Evolutionary conservation across 805 yeast genomes (phyloP).

Genomic region (Candida verbasci): DNA sequence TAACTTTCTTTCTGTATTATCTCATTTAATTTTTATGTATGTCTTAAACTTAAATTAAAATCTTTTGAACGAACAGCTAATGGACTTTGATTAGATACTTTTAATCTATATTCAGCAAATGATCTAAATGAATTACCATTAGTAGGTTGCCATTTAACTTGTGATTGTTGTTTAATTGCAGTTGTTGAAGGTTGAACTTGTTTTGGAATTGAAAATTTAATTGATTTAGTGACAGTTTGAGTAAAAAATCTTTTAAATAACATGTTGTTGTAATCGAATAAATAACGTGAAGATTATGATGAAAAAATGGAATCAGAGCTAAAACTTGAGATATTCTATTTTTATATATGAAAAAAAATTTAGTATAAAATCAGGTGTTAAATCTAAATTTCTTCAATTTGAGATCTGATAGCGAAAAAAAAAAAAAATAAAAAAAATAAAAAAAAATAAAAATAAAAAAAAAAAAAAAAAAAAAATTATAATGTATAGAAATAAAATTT

Average conservation of each 20-base stretch:
- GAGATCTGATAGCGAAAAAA: too few species aligned
- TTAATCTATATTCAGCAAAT: constrained; percentile 42
- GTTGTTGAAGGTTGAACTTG: constrained; percentile 2
- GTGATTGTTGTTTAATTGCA: constrained; percentile 8
- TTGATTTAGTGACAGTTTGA: constrained; percentile 3
- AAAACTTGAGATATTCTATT: too few species aligned
- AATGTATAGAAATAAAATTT: too few species aligned
- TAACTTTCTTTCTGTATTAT: too few species aligned
- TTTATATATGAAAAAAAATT: too few species aligned
- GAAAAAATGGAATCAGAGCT: background rate
- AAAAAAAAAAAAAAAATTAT: too few species aligned
- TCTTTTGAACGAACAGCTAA: constrained; percentile 15
- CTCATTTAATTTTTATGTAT: too few species aligned
- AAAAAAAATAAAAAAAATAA: too few species aligned
- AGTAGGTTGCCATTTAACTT: constrained; percentile 33
- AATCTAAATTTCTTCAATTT: too few species aligned
- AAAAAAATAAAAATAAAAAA: too few species aligned
- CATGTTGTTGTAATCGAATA: background rate
- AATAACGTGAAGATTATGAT: too few species aligned
- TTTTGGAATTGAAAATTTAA: constrained; percentile 8
- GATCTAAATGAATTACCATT: constrained; percentile 37
- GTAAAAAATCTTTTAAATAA: constrained; percentile 7
- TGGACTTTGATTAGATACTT: constrained; percentile 38
- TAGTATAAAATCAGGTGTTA: too few species aligned
- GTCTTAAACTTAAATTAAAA: constrained; percentile 8